Base-by-base conservation (phyloP, 306 rosid species). In the Corylus americana region DNA sequence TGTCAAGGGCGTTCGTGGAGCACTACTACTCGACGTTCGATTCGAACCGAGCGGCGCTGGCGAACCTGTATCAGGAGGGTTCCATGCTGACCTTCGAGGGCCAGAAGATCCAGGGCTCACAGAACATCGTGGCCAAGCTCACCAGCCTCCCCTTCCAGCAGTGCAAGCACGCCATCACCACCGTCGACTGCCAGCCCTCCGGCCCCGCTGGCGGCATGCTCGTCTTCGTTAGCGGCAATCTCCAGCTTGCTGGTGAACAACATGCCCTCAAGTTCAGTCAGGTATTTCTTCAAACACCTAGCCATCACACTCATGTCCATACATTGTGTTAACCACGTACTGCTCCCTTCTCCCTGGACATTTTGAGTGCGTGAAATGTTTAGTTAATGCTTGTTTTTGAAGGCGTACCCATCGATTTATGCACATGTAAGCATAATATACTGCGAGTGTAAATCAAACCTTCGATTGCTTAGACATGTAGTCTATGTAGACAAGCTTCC, bases 11-110 rank as follows among this genome's bases (percentile, higher is more conserved):
- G 22, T 95, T 95, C 84, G 98, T 95, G 13, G 98, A 92, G 62
- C 98, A 92, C 83, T 95, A 92, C 80, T 95, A 95, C 82, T 31
- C 88, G 0, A 86, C 89, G 66, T 95, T 95, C 89, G 98, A 95
- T 22, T 29, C 86, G 6, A 95, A 91, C 61, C 93, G 97, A 5
- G 70, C 35, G 0, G 84, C 70, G 1, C 85, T 94, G 11, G 90
- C 80, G 0, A 77, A 45, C 29, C 95, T 95, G 22, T 92, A 92
- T 69, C 97, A 95, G 69, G 97, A 92, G 0, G 87, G 72, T 16
- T 95, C 99, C 8, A 93, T 95, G 99, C 88, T 93, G 79, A 83
- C 97, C 13, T 95, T 95, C 83, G 99, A 95, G 59, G 99, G 98
- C 39, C 93, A 95, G 92, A 91, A 95, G 92, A 89, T 91, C 81